Evolutionary conservation across 805 yeast genomes (phyloP).

Genomic region (Kuraishia ogatae): DNA sequence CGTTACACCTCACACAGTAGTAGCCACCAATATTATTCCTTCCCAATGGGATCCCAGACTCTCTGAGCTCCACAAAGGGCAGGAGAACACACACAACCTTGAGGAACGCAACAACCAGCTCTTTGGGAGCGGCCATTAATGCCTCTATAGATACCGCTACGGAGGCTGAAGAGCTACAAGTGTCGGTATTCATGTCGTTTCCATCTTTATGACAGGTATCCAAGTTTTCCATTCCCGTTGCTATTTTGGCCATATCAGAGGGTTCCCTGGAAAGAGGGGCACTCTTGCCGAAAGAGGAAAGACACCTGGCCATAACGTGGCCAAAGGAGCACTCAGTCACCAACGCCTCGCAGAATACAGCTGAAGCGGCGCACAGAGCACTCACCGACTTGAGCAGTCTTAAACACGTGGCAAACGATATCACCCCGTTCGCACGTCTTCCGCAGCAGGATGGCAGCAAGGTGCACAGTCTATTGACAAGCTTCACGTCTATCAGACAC

Average conservation of each 20-base stretch:
- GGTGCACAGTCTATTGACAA: slow-evolving; percentile 22
- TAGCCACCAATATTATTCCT: slow-evolving; percentile 19
- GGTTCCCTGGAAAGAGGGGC: not conserved
- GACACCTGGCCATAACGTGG: slow-evolving; percentile 34
- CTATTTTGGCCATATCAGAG: not conserved
- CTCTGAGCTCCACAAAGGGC: slow-evolving; percentile 29
- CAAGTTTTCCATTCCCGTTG: not conserved
- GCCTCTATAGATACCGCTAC: slow-evolving; percentile 54
- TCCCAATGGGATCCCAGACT: not conserved
- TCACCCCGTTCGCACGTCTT: slow-evolving; percentile 12
- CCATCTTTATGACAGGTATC: slow-evolving; percentile 4
- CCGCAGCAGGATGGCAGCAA: slow-evolving; percentile 20
- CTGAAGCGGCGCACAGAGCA: slow-evolving; percentile 33
- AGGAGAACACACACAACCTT: slow-evolving; percentile 47
- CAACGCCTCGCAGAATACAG: slow-evolving; percentile 31
- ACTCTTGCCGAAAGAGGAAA: slow-evolving; percentile 13
- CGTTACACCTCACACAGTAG: slow-evolving; percentile 16
- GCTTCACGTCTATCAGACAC: slow-evolving; percentile 26
- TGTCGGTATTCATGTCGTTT: slow-evolving; percentile 12
- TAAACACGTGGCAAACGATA: slow-evolving; percentile 29
- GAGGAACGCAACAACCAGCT: slow-evolving; percentile 45
- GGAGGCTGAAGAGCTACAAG: too few relatives aligned
- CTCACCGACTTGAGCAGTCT: slow-evolving; percentile 35
- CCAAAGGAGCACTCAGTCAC: slow-evolving; percentile 42
- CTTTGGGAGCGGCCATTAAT: slow-evolving; percentile 65